Evolutionary conservation across 805 yeast species (phyloP).

Genomic region (Metschnikowia hibisci): DNA sequence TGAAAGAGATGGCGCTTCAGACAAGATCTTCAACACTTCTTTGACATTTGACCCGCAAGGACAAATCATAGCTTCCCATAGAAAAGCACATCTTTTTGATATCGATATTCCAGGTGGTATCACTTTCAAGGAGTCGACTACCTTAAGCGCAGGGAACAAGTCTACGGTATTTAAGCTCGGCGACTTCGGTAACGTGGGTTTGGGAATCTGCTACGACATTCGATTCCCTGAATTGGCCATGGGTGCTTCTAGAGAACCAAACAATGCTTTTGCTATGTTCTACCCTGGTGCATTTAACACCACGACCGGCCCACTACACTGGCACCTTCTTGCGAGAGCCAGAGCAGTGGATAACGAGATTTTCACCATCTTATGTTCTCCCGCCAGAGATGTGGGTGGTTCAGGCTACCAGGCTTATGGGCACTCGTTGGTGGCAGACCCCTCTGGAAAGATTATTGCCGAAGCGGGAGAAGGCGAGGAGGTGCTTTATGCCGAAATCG

Average conservation of each 20-base stretch:
- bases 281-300: slow-evolving; percentile 86
- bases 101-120: slow-evolving; percentile 90
- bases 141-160: slow-evolving; percentile 73
- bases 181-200: slow-evolving; percentile 53
- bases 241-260: slow-evolving; percentile 57
- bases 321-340: slow-evolving; percentile 72
- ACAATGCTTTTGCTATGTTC: slow-evolving; percentile 68
- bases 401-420: slow-evolving; percentile 61
- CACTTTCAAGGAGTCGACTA: slow-evolving; percentile 75
- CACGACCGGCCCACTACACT: slow-evolving; percentile 78
- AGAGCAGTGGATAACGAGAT: slow-evolving; percentile 61
- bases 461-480: slow-evolving; percentile 81
- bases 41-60: slow-evolving; percentile 72
- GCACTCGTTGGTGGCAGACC: slow-evolving; percentile 61
- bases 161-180: slow-evolving; percentile 72
- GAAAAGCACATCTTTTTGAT: slow-evolving; percentile 89
- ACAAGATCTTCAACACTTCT: slow-evolving; percentile 64
- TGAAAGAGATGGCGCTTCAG: slow-evolving; percentile 46
- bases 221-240: slow-evolving; percentile 77
- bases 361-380: slow-evolving; percentile 77
- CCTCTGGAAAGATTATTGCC: slow-evolving; percentile 54
- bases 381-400: slow-evolving; percentile 69
- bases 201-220: slow-evolving; percentile 82
- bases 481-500: slow-evolving; percentile 69
- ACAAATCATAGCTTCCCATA: slow-evolving; percentile 75